Base-by-base conservation (phyloP, 495 filamentous ascomycete genomes). In the Acidiella bohemica region DNA sequence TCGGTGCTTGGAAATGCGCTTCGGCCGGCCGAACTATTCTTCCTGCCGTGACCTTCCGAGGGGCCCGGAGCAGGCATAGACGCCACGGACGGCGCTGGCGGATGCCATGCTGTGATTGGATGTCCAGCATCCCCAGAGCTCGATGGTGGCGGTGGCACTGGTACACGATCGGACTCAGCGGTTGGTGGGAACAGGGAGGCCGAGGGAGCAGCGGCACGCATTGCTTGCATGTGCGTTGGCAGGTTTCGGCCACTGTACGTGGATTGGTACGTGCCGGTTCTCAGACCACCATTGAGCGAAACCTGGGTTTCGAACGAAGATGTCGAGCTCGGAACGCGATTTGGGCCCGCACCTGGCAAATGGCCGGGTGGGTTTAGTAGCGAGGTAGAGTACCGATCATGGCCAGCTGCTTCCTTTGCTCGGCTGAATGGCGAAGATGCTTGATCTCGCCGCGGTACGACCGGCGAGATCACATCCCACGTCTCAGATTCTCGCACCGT, bases 281-380 rank as follows among this genome's bases (percentile, higher is more conserved):
- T n/a, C n/a, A n/a, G n/a, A n/a, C n/a, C n/a, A n/a, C n/a, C n/a
- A n/a, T n/a, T n/a, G 18, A 1, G 27, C 5, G 14, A 11, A 33
- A 25, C 39, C 13, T 13, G 10, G 12, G 32, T 10, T 3, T 22
- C 29, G 34, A 35, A 38, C 5, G 25, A 27, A 6, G 47, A 44
- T 2, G 28, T 30, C 4, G 2, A 31, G 26, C 41, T 34, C 2
- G 31, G 18, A 6, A 30, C 22, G 12, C 39, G 40, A 13, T 25
- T 32, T 2, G 40, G 33, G 29, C 31, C n/a, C 7, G 25, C 25
- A n/a, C 25, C 18, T 21, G 52, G 47, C 4, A 22, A 17, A 18
- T 59, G 58, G 47, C 56, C 56, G 2, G 46, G 59, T 4, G 53
- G 48, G 18, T 33, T 53, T 35, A 47, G 54, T 18, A 56, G 30